Base-by-base conservation (phyloP, 1,139 yeast genomes). In the Eremothecium coryli region DNA sequence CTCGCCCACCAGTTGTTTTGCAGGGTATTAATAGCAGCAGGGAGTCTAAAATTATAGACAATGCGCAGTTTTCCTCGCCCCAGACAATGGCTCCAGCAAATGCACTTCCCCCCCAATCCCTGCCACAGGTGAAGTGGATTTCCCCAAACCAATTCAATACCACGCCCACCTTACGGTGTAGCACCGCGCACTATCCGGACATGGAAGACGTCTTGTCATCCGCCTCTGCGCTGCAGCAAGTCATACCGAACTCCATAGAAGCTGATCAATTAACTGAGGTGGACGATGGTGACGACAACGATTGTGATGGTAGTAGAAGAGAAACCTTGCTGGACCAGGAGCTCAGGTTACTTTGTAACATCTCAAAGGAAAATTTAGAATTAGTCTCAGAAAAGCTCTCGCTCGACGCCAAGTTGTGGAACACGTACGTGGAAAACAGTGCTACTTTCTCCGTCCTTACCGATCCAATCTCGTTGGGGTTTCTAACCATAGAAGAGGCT, bases 401-500 rank as follows among this genome's bases (percentile, higher is more conserved):
- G 9, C 22, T 38, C 7, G 40, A 50, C 41, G 45, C 56, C 2
- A 39, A 38, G 4, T 41, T 45, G 26, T 52, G 57, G 58, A 47
- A 45, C 22, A 41, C 43, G 18, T 26, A 45, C 13, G 45, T 50
- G 1, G 47, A 49, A 28, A 43, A 36, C 12, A 44, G 48, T 22
- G 41, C 44, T 31, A 43, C 45, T 23, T 28, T 37, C 10, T 36
- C 40, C 13, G 29, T 33, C 8, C 41, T 47, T 8, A 38, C 47
- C 3, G 85, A 77, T 45, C 60, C 75, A 8, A 61, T 78, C 0
- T 54, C 64, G 3, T 49, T 58, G 9, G 76, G 78, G 0, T 42
- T 73, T 2, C 44, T 77, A 9, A 56, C 74, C 1, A 37, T 58
- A 10, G 66, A 62, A 12, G 78, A 76, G 42, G 82, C 84, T 2